Conservation (phyloP, 2,329 filamentous ascomycete genomes). For the Blastomyces silverae region DNA sequence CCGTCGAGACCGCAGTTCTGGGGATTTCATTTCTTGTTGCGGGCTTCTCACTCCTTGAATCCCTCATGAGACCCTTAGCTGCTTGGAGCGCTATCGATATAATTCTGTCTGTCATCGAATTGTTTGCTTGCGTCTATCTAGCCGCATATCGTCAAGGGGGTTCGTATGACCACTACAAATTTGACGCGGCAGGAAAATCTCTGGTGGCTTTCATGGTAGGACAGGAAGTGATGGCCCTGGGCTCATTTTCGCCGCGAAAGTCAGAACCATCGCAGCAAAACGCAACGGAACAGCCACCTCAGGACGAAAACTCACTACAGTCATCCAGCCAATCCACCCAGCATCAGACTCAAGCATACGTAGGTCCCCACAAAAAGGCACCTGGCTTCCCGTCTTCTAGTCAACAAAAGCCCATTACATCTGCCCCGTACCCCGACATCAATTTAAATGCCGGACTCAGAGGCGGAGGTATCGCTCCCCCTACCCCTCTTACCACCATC, state of each 20-base stretch:
- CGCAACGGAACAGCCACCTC: neutral
- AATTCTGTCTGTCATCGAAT: constrained; percentile 34
- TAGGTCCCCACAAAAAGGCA: constrained; percentile 3
- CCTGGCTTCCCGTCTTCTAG: neutral
- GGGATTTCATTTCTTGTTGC: constrained; percentile 37
- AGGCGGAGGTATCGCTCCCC: neutral
- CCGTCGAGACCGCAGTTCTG: constrained; percentile 35
- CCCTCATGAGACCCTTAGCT: constrained; percentile 32
- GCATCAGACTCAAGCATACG: constrained; percentile 4
- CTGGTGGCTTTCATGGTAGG: constrained; percentile 36
- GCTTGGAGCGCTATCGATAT: constrained; percentile 38
- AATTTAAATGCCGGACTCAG: neutral
- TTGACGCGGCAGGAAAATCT: constrained; percentile 36
- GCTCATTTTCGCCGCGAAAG: constrained; percentile 21
- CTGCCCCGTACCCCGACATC: neutral
- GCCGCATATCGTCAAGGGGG: constrained; percentile 32
- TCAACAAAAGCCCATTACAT: constrained; percentile 4
- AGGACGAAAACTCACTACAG: neutral
- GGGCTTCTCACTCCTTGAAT: constrained; percentile 37
- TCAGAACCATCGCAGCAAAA: neutral
- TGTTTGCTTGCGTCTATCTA: constrained; percentile 35
- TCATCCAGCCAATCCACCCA: neutral
- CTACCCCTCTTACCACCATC: neutral
- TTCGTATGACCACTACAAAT: constrained; percentile 30
- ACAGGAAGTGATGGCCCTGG: constrained; percentile 34